Percentiles rank a stretch among this genome's conserved stretches.
Evolutionary conservation across 129 eudicot species (phyloP).

Genomic region (Chrysanthemum lavandulifolium): DNA sequence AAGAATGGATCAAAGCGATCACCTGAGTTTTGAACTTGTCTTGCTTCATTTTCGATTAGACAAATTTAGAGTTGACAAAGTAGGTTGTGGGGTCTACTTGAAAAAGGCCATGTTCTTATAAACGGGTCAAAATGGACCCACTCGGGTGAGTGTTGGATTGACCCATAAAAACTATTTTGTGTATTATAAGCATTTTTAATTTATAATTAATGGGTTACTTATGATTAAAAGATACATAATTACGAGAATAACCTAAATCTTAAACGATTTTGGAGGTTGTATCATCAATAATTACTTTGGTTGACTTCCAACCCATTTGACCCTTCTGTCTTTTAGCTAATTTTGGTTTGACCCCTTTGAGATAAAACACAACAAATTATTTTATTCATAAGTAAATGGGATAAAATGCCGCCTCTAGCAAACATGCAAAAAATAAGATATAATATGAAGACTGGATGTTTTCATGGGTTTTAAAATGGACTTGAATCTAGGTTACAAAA

Average conservation of each 20-base stretch:
- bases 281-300: neutral
- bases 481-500: no score
- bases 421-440: neutral
- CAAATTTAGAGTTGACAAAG: neutral
- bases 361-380: neutral
- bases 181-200: neutral
- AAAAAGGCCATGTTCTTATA: neutral
- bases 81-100: neutral
- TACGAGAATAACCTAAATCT: neutral
- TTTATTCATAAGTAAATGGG: neutral
- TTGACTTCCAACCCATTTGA: neutral
- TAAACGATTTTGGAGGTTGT: neutral
- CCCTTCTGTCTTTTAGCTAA: neutral
- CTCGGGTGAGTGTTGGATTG: neutral
- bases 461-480: no score
- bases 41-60: neutral
- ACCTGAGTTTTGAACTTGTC: neutral
- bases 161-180: conserved; percentile 1
- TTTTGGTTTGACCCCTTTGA: neutral
- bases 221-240: neutral
- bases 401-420: neutral
- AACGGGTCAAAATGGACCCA: neutral
- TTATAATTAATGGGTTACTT: neutral
- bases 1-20: neutral
- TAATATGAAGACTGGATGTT: no score